phyloP scores from a whole-genome alignment of 768 basidiomycete species.

The Inosperma sp. region DNA sequence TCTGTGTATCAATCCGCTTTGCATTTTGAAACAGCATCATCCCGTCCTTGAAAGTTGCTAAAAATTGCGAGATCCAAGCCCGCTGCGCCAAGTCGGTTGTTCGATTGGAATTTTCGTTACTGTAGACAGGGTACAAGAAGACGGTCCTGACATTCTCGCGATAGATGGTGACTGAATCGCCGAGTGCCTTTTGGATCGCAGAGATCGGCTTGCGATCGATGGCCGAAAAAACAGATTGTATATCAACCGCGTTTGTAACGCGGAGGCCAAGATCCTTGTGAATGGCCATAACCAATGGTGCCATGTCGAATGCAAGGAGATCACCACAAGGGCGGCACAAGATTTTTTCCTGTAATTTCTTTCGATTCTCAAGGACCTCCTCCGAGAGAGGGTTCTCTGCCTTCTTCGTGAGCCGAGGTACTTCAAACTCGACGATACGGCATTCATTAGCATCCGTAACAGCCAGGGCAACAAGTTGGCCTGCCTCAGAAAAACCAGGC shows the following conservation, averaged over 20 bases:
- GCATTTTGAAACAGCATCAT: slow-evolving; percentile 40
- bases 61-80: slow-evolving; percentile 48
- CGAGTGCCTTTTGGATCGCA: slow-evolving; percentile 40
- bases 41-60: slow-evolving; percentile 40
- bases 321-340: slow-evolving; percentile 42
- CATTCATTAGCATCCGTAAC: slow-evolving; percentile 38
- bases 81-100: slow-evolving; percentile 37
- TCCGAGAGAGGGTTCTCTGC: slow-evolving; percentile 8
- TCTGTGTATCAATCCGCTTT: slow-evolving; percentile 40
- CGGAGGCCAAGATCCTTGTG: slow-evolving; percentile 39
- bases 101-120: slow-evolving; percentile 28
- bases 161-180: slow-evolving; percentile 33
- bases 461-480: slow-evolving; percentile 43
- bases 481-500: slow-evolving; percentile 42
- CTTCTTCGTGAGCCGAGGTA: slow-evolving; percentile 14
- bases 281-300: slow-evolving; percentile 44
- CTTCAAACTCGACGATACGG: slow-evolving; percentile 32
- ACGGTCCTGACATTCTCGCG: slow-evolving; percentile 33
- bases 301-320: slow-evolving; percentile 54
- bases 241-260: slow-evolving; percentile 49
- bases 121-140: slow-evolving; percentile 36
- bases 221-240: slow-evolving; percentile 48
- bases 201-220: slow-evolving; percentile 37
- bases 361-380: slow-evolving; percentile 21
- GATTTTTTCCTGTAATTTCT: slow-evolving; percentile 36